Conservation (phyloP, 2,329 filamentous ascomycete genomes). For the Ambrosiella beaveri region DNA sequence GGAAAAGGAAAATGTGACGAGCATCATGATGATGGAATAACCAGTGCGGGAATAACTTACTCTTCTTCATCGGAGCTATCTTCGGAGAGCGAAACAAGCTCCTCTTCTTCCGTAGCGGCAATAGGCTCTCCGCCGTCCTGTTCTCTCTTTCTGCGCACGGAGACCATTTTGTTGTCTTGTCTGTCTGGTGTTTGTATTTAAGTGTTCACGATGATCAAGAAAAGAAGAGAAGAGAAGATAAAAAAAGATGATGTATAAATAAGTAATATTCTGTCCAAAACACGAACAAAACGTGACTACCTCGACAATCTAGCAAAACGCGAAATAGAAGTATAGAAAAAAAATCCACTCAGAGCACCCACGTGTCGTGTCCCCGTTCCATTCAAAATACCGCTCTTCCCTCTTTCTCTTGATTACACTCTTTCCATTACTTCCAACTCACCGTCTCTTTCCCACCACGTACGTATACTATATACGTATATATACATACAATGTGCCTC, state of each 20-base stretch:
- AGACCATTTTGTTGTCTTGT: constrained; percentile 18
- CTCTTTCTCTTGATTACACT: too few relatives aligned
- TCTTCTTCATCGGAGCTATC: constrained; percentile 31
- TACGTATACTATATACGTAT: too few relatives aligned
- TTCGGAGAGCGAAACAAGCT: constrained; percentile 37
- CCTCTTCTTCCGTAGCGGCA: constrained; percentile 24
- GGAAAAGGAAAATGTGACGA: too few relatives aligned
- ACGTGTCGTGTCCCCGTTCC: too few relatives aligned
- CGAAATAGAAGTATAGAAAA: too few relatives aligned
- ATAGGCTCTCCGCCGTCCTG: constrained; percentile 24
- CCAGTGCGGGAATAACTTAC: constrained; percentile 23
- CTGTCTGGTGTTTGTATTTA: neutral
- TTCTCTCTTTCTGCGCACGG: constrained; percentile 34
- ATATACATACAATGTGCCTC: too few relatives aligned
- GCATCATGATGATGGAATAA: neutral
- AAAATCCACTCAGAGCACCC: too few relatives aligned
- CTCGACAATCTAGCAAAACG: too few relatives aligned
- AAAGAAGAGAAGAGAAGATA: neutral
- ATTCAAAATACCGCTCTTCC: too few relatives aligned
- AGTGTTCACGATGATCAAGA: neutral
- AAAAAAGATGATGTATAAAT: neutral
- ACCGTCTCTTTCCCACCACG: too few relatives aligned
- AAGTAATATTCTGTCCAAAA: neutral
- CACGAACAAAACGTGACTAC: neutral
- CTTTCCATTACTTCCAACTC: too few relatives aligned